Conservation (phyloP, 257 asterid species). For the Nicotiana undulata region DNA sequence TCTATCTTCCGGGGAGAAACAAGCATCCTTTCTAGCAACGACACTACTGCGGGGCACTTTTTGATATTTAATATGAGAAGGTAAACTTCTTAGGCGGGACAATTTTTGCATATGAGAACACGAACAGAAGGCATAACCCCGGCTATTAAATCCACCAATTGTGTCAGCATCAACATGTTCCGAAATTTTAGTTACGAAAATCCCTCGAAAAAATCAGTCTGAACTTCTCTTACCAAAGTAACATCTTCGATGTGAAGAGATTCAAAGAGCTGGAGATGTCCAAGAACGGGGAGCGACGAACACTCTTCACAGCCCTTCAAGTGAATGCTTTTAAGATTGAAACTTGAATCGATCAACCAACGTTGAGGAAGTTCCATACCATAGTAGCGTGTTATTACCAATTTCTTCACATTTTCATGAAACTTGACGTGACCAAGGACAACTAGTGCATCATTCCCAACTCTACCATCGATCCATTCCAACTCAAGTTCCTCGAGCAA, state of each 20-base stretch:
- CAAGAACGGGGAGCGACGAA: constrained; percentile 20
- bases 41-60: constrained; percentile 21
- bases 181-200: constrained; percentile 23
- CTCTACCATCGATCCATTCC: constrained; percentile 20
- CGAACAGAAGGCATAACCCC: constrained; percentile 24
- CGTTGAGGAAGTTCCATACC: constrained; percentile 22
- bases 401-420: constrained; percentile 31
- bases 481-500: constrained; percentile 24
- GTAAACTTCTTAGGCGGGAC: constrained; percentile 25
- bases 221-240: constrained; percentile 5
- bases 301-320: constrained; percentile 19
- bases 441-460: constrained; percentile 9
- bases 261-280: constrained; percentile 25
- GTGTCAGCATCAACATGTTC: constrained; percentile 18
- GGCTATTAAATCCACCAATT: constrained; percentile 12
- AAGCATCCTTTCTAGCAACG: constrained; percentile 31
- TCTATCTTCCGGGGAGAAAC: constrained; percentile 14
- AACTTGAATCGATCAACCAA: constrained; percentile 21
- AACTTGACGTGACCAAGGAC: constrained; percentile 35
- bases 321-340: constrained; percentile 26
- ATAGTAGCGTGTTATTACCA: constrained; percentile 18
- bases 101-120: constrained; percentile 19
- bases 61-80: constrained; percentile 21
- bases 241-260: constrained; percentile 28
- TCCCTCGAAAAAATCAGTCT: background rate